Conservation (phyloP, 176 grass and related monocot species). For the Urochloa ruziziensis region DNA sequence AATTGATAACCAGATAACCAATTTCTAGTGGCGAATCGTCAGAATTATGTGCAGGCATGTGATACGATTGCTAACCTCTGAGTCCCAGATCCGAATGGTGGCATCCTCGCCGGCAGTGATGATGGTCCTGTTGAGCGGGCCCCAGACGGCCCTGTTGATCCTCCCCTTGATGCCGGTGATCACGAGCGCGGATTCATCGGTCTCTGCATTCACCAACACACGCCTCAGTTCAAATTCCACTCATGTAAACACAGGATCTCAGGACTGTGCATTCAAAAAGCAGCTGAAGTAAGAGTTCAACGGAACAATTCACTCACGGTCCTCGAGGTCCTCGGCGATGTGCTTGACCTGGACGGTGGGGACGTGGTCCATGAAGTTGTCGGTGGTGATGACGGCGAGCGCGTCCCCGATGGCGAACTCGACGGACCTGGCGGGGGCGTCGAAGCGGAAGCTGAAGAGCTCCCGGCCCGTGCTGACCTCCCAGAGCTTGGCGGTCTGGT, state of each 20-base stretch:
- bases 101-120: conserved; percentile 88
- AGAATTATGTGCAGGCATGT: not conserved
- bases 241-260: not conserved
- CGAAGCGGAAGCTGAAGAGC: conserved; percentile 77
- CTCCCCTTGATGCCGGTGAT: conserved; percentile 81
- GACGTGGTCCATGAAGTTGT: conserved; percentile 78
- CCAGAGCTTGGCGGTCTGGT: conserved; percentile 89
- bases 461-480: conserved; percentile 68
- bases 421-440: conserved; percentile 73
- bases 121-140: conserved; percentile 86
- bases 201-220: conserved; percentile 51
- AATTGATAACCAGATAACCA: too few relatives aligned
- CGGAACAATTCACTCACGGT: conserved; percentile 42
- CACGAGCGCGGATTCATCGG: conserved; percentile 58
- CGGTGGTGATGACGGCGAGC: conserved; percentile 72
- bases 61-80: conserved; percentile 49
- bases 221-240: not conserved
- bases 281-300: not conserved
- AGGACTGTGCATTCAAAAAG: not conserved
- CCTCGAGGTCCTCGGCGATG: conserved; percentile 58
- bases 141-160: conserved; percentile 94
- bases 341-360: conserved; percentile 84
- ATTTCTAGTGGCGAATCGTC: too few relatives aligned
- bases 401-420: conserved; percentile 68
- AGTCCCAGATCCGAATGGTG: conserved; percentile 81